Evolutionary conservation across 2,329 filamentous ascomycete species (phyloP).

Genomic region (Fusarium begoniae): DNA sequence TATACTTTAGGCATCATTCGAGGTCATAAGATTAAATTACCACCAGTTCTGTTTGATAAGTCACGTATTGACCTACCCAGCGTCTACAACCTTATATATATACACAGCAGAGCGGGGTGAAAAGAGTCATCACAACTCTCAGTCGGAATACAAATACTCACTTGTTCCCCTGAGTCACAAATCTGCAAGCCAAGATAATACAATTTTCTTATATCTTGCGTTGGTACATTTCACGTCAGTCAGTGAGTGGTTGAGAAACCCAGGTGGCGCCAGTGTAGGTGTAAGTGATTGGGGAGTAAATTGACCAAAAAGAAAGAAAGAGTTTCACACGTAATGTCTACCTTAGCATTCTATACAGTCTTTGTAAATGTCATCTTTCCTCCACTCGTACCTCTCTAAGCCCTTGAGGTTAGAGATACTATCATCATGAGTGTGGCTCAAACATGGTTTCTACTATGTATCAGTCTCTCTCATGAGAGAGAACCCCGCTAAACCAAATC

Average conservation of each 20-base stretch:
- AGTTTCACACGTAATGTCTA: not conserved
- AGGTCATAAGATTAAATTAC: too few relatives aligned
- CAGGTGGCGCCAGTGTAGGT: not conserved
- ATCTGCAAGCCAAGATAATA: not conserved
- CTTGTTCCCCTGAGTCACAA: not conserved
- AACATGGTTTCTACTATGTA: not conserved
- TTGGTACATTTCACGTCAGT: not conserved
- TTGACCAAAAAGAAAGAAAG: not conserved
- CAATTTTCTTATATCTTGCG: too few relatives aligned
- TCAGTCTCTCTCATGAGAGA: not conserved
- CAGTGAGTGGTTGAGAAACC: not conserved
- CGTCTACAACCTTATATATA: not conserved
- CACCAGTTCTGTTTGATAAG: not conserved
- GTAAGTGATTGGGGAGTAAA: not conserved
- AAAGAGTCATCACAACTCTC: not conserved
- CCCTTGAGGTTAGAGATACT: not conserved
- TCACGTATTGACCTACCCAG: not conserved
- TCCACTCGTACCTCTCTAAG: not conserved
- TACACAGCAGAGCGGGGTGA: not conserved
- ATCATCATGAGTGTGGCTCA: conserved; percentile 1
- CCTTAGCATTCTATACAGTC: not conserved
- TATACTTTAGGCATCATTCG: not conserved
- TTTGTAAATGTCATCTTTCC: not conserved
- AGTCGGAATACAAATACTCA: not conserved
- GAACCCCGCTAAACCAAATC: conserved; percentile 32